These are phyloP conservation scores for Cutaneotrichosporon mucoides DNA, from an alignment of 1,284 basidiomycete species.

Conservation along the genomic window DNA sequence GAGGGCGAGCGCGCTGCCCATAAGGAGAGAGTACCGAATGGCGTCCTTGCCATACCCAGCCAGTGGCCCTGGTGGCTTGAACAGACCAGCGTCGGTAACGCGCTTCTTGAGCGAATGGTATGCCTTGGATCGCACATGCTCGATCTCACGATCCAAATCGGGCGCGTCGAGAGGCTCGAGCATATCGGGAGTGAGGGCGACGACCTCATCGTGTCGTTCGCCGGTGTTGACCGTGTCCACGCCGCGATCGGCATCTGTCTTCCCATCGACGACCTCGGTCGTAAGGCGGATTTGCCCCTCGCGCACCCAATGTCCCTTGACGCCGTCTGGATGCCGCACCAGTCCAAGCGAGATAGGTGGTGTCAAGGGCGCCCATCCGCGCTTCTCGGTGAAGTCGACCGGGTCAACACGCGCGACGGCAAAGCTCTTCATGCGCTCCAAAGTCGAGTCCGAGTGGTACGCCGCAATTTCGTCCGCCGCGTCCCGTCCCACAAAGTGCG, in stretches of 20 bases:
- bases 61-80: slow-evolving; percentile 68
- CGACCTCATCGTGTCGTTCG: slow-evolving; percentile 3
- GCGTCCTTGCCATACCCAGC: slow-evolving; percentile 89
- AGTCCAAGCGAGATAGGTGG: slow-evolving; percentile 87
- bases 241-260: neutral
- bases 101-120: slow-evolving; percentile 76
- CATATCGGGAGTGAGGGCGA: slow-evolving; percentile 27
- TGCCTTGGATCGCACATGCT: slow-evolving; percentile 68
- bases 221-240: neutral
- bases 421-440: slow-evolving; percentile 65
- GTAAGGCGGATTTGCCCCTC: slow-evolving; percentile 40
- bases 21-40: slow-evolving; percentile 50
- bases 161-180: slow-evolving; percentile 53
- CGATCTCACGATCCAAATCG: slow-evolving; percentile 57
- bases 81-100: slow-evolving; percentile 75
- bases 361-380: slow-evolving; percentile 71
- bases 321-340: slow-evolving; percentile 53
- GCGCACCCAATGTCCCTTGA: slow-evolving; percentile 41
- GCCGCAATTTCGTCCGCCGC: slow-evolving; percentile 92
- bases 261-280: neutral
- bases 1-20: slow-evolving; percentile 20
- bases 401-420: slow-evolving; percentile 67
- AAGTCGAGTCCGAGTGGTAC: slow-evolving; percentile 72
- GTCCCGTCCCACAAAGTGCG: slow-evolving; percentile 95
- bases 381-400: slow-evolving; percentile 12